These are phyloP conservation scores for Ramalina peruviana DNA, from an alignment of 495 filamentous ascomycete species.

Conservation along the genomic window DNA sequence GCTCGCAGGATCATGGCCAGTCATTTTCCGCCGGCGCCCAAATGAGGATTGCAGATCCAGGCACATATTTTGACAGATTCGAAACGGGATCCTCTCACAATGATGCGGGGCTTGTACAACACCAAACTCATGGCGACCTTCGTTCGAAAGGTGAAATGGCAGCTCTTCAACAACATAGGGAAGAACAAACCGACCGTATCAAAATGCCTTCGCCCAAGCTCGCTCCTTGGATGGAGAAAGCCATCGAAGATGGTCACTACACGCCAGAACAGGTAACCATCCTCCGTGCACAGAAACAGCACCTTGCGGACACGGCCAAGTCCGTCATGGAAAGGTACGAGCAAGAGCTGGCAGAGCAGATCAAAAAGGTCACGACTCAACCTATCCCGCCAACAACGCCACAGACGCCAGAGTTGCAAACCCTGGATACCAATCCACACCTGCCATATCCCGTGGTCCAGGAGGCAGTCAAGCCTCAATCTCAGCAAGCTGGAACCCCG, in stretches of 20 bases:
- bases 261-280: slow-evolving; percentile 32
- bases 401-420: neutral
- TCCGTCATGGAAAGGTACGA: slow-evolving; percentile 8
- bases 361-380: neutral
- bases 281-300: slow-evolving; percentile 25
- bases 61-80: slow-evolving; percentile 6
- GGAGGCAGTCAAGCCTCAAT: slow-evolving; percentile 10
- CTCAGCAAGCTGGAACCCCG: neutral
- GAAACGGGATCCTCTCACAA: slow-evolving; percentile 7
- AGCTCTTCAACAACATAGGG: neutral
- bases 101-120: neutral
- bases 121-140: neutral
- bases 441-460: slow-evolving; percentile 14
- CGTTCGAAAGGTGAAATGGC: neutral
- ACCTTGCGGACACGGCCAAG: slow-evolving; percentile 19
- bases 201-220: slow-evolving; percentile 23
- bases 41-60: slow-evolving; percentile 12
- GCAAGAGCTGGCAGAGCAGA: neutral
- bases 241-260: slow-evolving; percentile 38
- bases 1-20: slow-evolving; percentile 40
- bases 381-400: neutral
- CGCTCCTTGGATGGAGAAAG: slow-evolving; percentile 24
- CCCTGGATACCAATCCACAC: slow-evolving; percentile 6
- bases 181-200: slow-evolving; percentile 16
- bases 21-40: slow-evolving; percentile 12